Evolutionary conservation across 1,139 yeast species (phyloP).

Genomic region (Yamadazyma aaseri): DNA sequence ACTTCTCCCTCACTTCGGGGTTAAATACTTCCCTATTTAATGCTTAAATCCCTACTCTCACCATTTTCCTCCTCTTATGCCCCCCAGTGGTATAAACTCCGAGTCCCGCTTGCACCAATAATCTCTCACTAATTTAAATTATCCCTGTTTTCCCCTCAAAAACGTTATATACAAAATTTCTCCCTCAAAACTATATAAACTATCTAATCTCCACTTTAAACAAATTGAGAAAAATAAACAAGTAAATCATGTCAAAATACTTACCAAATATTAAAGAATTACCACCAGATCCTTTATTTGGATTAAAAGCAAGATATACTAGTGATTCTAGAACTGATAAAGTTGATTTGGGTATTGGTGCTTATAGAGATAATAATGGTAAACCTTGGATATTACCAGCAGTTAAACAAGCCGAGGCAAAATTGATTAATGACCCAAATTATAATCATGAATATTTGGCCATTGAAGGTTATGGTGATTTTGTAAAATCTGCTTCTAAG

Average conservation of each 20-base stretch:
- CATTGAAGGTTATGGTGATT: constrained; percentile 72
- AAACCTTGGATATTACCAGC: constrained; percentile 94
- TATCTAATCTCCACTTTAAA: background rate
- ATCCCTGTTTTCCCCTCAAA: constrained; percentile 7
- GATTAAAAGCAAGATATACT: constrained; percentile 70
- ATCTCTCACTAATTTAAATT: background rate
- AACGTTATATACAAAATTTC: constrained; percentile 3
- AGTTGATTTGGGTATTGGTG: constrained; percentile 93
- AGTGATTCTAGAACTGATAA: constrained; percentile 66
- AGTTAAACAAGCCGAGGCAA: constrained; percentile 70
- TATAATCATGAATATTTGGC: constrained; percentile 92
- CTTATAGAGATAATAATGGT: constrained; percentile 89
- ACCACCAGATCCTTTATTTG: constrained; percentile 82
- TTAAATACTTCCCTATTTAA: background rate
- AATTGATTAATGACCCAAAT: constrained; percentile 44
- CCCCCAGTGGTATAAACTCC: constrained; percentile 1
- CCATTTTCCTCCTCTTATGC: background rate
- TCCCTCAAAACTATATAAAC: constrained; percentile 4
- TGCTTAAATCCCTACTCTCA: background rate
- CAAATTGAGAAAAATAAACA: background rate
- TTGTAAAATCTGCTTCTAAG: constrained; percentile 72
- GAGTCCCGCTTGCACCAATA: background rate
- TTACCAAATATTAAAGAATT: constrained; percentile 53
- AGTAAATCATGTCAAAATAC: constrained; percentile 33
- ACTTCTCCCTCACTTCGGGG: background rate